Percentiles rank a stretch among this genome's conserved stretches.
Conservation (phyloP, 805 yeast species). For the Candida mattraensis region DNA sequence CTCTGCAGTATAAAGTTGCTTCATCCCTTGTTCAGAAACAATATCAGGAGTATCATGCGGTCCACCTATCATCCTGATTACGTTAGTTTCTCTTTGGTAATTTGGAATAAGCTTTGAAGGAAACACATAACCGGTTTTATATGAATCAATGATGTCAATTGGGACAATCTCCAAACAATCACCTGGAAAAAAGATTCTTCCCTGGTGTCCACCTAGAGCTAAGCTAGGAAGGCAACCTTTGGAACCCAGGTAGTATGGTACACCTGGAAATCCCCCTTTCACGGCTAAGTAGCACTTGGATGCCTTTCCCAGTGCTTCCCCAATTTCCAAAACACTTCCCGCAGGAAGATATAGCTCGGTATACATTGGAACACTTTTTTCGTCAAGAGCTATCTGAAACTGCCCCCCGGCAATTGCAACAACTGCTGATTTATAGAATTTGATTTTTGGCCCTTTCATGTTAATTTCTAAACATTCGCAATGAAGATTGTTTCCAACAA, state of each 20-base stretch:
- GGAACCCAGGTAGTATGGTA: conserved; percentile 88
- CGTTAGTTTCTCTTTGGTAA: conserved; percentile 60
- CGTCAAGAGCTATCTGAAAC: conserved; percentile 65
- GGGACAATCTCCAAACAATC: conserved; percentile 83
- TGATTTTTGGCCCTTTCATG: conserved; percentile 77
- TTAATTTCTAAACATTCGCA: conserved; percentile 93
- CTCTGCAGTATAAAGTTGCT: conserved; percentile 66
- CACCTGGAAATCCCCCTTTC: conserved; percentile 83
- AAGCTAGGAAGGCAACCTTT: conserved; percentile 94
- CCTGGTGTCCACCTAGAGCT: conserved; percentile 89
- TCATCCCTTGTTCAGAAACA: conserved; percentile 71
- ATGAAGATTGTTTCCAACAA: conserved; percentile 78
- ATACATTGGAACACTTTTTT: conserved; percentile 56
- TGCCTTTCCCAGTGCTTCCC: conserved; percentile 68
- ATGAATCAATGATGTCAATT: conserved; percentile 62
- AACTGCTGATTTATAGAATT: conserved; percentile 76
- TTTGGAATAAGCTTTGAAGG: conserved; percentile 59
- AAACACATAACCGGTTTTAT: conserved; percentile 67
- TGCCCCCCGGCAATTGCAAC: conserved; percentile 88
- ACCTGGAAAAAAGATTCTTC: conserved; percentile 88
- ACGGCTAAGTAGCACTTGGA: conserved; percentile 88
- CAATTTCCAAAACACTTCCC: conserved; percentile 78
- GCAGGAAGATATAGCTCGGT: conserved; percentile 64
- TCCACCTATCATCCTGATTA: conserved; percentile 90
- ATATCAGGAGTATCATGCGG: conserved; percentile 98